A percentile compares a stretch with the other conserved stretches of the same genome.
phyloP scores from a whole-genome alignment of 2,329 filamentous ascomycete species.

The Penicillium glabrum region DNA sequence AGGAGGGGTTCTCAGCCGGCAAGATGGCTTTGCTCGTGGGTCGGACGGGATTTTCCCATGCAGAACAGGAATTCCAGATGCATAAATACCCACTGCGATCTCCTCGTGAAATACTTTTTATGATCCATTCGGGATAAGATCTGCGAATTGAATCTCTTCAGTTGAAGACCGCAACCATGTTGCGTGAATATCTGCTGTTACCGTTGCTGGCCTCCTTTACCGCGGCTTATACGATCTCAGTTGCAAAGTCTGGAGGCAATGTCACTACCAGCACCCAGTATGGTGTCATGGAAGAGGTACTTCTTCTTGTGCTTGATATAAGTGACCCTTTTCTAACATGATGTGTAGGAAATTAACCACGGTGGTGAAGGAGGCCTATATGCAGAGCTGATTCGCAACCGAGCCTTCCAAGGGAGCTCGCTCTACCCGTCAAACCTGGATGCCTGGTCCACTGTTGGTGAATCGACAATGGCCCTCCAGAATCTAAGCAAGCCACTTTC shows the following conservation, averaged over 20 bases:
- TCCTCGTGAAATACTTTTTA: neutral
- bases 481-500: slow-evolving; percentile 44
- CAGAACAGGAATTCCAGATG: neutral
- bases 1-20: neutral
- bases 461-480: slow-evolving; percentile 35
- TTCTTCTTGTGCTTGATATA: neutral
- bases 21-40: neutral
- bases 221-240: slow-evolving; percentile 27
- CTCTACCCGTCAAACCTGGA: slow-evolving; percentile 31
- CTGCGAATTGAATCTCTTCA: neutral
- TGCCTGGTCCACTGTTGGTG: slow-evolving; percentile 31
- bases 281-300: slow-evolving; percentile 34
- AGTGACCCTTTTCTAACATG: neutral
- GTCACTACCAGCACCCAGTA: slow-evolving; percentile 27
- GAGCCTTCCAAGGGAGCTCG: slow-evolving; percentile 34
- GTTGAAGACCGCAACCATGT: slow-evolving; percentile 11
- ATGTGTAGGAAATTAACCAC: slow-evolving; percentile 30
- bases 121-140: neutral
- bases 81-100: neutral
- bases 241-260: slow-evolving; percentile 32
- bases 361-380: slow-evolving; percentile 37
- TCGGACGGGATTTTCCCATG: neutral
- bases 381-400: slow-evolving; percentile 35
- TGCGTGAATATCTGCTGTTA: slow-evolving; percentile 24
- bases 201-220: slow-evolving; percentile 25